phyloP scores from a whole-genome alignment of 2,329 filamentous ascomycete species.

The Dothideomycetes sp. region DNA sequence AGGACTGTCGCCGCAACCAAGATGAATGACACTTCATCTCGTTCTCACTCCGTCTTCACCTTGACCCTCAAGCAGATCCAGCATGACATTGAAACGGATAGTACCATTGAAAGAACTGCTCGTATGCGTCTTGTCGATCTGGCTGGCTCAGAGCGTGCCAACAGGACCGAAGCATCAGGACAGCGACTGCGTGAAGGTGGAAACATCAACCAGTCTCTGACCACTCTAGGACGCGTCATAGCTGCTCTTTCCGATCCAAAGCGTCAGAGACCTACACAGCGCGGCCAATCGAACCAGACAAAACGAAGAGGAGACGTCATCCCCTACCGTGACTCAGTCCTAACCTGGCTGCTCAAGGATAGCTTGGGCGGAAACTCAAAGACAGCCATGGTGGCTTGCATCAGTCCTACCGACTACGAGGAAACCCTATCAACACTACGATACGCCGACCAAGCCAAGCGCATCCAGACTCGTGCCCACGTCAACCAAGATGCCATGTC shows the following conservation, averaged over 20 bases:
- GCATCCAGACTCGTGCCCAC: conserved; percentile 84
- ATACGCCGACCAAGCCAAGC: conserved; percentile 95
- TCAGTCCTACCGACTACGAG: conserved; percentile 90
- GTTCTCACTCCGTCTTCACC: conserved; percentile 95
- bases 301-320: conserved; percentile 51
- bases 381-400: conserved; percentile 98
- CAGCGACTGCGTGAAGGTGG: conserved; percentile 83
- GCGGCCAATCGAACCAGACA: conserved; percentile 23
- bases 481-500: conserved; percentile 95
- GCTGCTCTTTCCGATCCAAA: conserved; percentile 72
- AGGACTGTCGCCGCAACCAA: conserved; percentile 89
- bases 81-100: conserved; percentile 92
- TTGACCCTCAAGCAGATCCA: conserved; percentile 98
- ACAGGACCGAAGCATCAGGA: conserved; percentile 89
- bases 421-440: conserved; percentile 92
- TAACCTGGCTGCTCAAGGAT: conserved; percentile 86
- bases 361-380: conserved; percentile 94
- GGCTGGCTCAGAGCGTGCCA: conserved; percentile 88
- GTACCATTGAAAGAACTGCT: conserved; percentile 88
- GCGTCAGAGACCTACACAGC: conserved; percentile 37
- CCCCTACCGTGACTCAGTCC: conserved; percentile 81
- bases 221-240: conserved; percentile 89
- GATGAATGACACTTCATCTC: conserved; percentile 98
- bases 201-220: conserved; percentile 98
- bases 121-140: conserved; percentile 92